Evolutionary conservation across 192 early-diverging fungal species (phyloP).

Genomic region (Dissophora globulifera): DNA sequence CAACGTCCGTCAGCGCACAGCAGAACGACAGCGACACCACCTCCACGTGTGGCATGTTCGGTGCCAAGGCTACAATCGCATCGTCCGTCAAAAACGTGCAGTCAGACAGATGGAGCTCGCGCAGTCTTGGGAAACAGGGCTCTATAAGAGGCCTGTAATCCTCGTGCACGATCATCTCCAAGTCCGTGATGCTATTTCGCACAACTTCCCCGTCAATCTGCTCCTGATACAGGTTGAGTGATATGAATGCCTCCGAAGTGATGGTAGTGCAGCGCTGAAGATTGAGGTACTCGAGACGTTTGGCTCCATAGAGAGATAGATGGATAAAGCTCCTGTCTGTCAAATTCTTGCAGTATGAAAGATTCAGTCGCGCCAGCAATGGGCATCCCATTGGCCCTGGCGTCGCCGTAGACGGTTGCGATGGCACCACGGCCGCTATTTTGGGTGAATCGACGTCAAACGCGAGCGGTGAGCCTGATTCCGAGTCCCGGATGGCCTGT

Average conservation of each 20-base stretch:
- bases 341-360: conserved; percentile 86
- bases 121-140: conserved; percentile 52
- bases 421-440: not conserved
- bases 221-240: conserved; percentile 13
- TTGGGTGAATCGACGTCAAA: conserved; percentile 4
- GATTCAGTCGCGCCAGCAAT: conserved; percentile 51
- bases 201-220: no score
- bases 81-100: conserved; percentile 82
- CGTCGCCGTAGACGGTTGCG: not conserved
- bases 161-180: no score
- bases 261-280: conserved; percentile 84
- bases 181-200: no score
- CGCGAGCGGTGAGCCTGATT: not conserved
- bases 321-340: conserved; percentile 68
- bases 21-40: conserved; percentile 77
- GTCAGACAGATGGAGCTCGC: conserved; percentile 71
- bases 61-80: conserved; percentile 64
- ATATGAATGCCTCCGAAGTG: conserved; percentile 68
- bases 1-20: conserved; percentile 75
- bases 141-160: conserved; percentile 15
- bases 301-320: conserved; percentile 55
- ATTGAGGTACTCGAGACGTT: conserved; percentile 68
- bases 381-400: conserved; percentile 27
- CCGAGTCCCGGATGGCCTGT: not conserved
- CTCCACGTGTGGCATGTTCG: conserved; percentile 64